A percentile compares a stretch with the other conserved stretches of the same genome.
Conservation (phyloP, 2,329 filamentous ascomycete species). For the Aspergillus novoparasiticus region DNA sequence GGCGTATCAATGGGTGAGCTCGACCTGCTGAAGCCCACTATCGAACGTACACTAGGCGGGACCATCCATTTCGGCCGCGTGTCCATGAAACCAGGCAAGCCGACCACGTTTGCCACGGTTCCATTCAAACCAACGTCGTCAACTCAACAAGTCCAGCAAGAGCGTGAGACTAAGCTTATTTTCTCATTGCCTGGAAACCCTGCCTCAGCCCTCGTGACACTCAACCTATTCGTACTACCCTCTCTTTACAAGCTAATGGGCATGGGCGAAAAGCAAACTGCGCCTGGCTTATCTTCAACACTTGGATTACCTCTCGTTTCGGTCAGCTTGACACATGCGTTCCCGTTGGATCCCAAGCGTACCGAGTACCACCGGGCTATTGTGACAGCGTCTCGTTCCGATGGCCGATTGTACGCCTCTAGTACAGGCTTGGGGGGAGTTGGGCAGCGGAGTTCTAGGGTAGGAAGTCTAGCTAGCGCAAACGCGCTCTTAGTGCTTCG, state of each 20-base stretch:
- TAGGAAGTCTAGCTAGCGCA: slow-evolving; percentile 84
- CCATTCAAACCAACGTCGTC: slow-evolving; percentile 56
- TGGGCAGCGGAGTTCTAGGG: slow-evolving; percentile 79
- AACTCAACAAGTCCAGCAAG: slow-evolving; percentile 51
- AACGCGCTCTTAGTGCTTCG: slow-evolving; percentile 76
- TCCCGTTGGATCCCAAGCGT: slow-evolving; percentile 72
- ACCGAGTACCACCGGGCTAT: slow-evolving; percentile 90
- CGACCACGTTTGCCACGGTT: slow-evolving; percentile 92
- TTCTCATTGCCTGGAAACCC: slow-evolving; percentile 95
- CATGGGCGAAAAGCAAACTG: slow-evolving; percentile 42
- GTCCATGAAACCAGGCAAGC: slow-evolving; percentile 97
- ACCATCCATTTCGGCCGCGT: slow-evolving; percentile 96
- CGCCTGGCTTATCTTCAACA: slow-evolving; percentile 52
- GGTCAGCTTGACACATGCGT: slow-evolving; percentile 71
- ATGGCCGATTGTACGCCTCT: slow-evolving; percentile 70
- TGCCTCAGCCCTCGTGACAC: slow-evolving; percentile 87
- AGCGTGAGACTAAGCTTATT: slow-evolving; percentile 67
- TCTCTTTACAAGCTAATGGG: slow-evolving; percentile 78
- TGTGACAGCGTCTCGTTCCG: slow-evolving; percentile 61
- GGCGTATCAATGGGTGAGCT: slow-evolving; percentile 98
- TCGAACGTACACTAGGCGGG: slow-evolving; percentile 85
- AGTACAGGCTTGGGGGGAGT: slow-evolving; percentile 72
- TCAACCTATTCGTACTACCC: slow-evolving; percentile 91
- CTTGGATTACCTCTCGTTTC: slow-evolving; percentile 71
- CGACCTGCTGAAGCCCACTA: slow-evolving; percentile 92